These are phyloP conservation scores for Alternaria rosae DNA, from an alignment of 2,329 filamentous ascomycete species.

Conservation along the genomic window DNA sequence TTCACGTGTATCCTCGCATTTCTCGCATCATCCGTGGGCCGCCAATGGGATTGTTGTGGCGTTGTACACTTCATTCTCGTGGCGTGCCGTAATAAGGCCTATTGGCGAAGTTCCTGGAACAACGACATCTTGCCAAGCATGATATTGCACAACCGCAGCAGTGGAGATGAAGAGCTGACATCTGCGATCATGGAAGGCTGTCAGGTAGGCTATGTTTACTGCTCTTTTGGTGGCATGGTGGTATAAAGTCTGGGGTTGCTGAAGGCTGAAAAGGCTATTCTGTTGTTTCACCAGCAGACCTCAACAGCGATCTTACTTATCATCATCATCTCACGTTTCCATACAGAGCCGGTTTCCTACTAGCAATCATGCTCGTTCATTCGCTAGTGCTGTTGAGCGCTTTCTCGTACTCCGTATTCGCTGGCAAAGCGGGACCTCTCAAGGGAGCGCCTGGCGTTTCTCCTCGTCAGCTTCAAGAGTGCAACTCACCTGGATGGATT, in stretches of 20 bases:
- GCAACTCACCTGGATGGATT: background rate
- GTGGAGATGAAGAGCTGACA: slow-evolving; percentile 1
- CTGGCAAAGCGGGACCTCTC: background rate
- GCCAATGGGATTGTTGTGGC: background rate
- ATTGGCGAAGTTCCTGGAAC: background rate
- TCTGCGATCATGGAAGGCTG: background rate
- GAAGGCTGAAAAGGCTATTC: background rate
- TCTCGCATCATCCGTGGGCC: background rate
- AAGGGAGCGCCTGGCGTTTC: background rate
- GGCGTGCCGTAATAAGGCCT: background rate
- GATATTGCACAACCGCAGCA: background rate
- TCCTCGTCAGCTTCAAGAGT: background rate
- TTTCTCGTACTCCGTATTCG: background rate
- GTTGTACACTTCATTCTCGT: background rate
- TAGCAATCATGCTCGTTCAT: background rate
- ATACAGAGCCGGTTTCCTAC: background rate
- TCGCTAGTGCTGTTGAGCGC: background rate
- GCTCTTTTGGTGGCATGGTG: background rate
- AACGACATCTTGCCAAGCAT: background rate
- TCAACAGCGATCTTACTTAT: background rate
- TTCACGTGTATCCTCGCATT: slow-evolving; percentile 1
- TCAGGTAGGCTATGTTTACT: background rate
- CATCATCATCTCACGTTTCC: background rate
- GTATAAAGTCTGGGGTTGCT: background rate
- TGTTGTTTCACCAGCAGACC: background rate